phyloP scores from a whole-genome alignment of 345 rosid genomes.

The Psidium guajava region DNA sequence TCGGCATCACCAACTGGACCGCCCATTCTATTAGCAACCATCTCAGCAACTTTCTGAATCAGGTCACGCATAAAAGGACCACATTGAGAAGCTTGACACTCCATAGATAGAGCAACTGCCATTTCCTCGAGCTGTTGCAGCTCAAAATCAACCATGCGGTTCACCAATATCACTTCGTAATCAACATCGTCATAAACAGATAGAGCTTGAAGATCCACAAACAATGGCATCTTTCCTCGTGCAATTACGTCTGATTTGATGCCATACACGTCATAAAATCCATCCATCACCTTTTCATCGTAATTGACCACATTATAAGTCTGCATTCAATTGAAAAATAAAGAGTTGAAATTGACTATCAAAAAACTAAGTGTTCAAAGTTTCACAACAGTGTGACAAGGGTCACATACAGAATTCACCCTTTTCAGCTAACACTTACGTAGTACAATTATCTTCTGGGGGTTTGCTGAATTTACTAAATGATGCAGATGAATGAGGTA shows the following conservation, averaged over 20 bases:
- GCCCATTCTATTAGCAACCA: constrained; percentile 89
- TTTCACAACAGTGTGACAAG: background rate
- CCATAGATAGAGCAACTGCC: constrained; percentile 31
- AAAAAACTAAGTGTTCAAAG: background rate
- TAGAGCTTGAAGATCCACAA: constrained; percentile 72
- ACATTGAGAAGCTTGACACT: constrained; percentile 25
- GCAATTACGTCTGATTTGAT: constrained; percentile 42
- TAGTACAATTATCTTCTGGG: background rate
- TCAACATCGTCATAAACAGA: constrained; percentile 54
- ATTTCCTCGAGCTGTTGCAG: constrained; percentile 66
- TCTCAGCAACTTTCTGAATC: constrained; percentile 78
- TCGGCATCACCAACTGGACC: constrained; percentile 85
- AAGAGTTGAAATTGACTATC: background rate
- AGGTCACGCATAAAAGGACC: constrained; percentile 41
- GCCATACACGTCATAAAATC: constrained; percentile 79
- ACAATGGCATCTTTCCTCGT: constrained; percentile 72
- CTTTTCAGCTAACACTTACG: background rate
- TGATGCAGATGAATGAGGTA: background rate
- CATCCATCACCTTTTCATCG: constrained; percentile 75
- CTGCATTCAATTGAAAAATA: constrained; percentile 24
- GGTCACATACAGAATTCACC: background rate
- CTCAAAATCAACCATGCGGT: constrained; percentile 63
- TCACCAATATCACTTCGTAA: constrained; percentile 71
- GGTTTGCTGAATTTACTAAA: background rate
- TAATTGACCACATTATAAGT: constrained; percentile 80